Evolutionary conservation across 495 filamentous ascomycete genomes (phyloP), one percentile per base, ranked within the genome.

Genomic region (Diplogelasinospora grovesii): DNA sequence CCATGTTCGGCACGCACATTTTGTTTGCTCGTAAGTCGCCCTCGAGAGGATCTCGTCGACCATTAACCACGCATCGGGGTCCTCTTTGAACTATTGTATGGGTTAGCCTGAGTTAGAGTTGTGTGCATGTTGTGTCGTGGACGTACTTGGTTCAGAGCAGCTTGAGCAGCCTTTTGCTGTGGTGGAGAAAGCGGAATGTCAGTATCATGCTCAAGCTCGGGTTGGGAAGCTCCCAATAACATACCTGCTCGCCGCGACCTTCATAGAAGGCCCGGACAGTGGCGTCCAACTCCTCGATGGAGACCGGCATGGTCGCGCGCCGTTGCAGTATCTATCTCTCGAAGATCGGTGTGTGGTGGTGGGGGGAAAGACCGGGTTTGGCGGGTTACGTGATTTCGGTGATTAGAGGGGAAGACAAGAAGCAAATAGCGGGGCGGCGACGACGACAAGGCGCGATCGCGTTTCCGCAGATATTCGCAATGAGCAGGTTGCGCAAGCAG

Each of bases 221-320:
- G 33, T 36, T 18, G 27, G 24, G 25, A 30, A 28, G 9, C 29
- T 25, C 28, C 11, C 8, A 20, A 15, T 29, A n/a, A 68, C 78
- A 59, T 71, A 96, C 89, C 69, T 85, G 70, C 37, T 95, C 85
- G 29, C 92, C 92, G 61, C 90, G 82, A 60, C 86, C 90, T 68
- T 97, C 92, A 49, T 93, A 97, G 70, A 98, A 96, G 65, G 86
- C 82, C 48, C 83, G 89, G 74, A 96, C 89, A 44, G 87, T 94
- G 58, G 78, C 79, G 79, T 98, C 92, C 66, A 98, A 73, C 74
- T 98, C 93, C 60, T 80, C 78, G 57, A 98, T 89, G 48, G 81
- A 67, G 50, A 75, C 64, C 53, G 74, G 66, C 71, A 74, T 75
- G 56, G 53, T 64, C 48, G 59, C 48, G 47, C 49, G 48, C 48